Conservation (phyloP, 106 monocot genomes). For the Cymbidium sinense region DNA sequence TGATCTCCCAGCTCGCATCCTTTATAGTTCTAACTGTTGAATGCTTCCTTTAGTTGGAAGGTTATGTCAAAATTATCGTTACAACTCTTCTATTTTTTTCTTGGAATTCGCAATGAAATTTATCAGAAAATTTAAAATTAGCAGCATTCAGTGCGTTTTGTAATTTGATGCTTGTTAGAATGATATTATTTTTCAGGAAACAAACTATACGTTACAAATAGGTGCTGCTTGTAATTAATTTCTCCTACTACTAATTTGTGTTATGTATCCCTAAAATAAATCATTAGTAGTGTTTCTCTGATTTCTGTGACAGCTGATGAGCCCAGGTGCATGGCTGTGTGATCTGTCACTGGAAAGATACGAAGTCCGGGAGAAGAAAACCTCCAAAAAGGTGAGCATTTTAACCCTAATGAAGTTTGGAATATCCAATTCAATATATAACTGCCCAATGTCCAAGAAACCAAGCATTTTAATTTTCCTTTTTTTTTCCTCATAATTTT, state of each 20-base stretch:
- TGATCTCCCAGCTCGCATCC: neutral
- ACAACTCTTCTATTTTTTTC: neutral
- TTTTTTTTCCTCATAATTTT: neutral
- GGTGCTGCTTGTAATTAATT: neutral
- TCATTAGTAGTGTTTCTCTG: neutral
- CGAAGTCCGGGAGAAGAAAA: constrained; percentile 82
- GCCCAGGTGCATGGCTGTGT: constrained; percentile 71
- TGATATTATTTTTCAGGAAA: neutral
- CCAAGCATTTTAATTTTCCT: neutral
- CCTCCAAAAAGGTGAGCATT: constrained; percentile 52
- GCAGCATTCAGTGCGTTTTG: neutral
- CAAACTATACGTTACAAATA: neutral
- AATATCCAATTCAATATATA: neutral
- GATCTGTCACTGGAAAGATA: constrained; percentile 70
- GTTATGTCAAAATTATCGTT: neutral
- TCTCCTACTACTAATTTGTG: neutral
- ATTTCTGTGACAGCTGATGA: constrained; percentile 38
- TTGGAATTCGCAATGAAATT: neutral
- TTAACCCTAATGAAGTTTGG: neutral
- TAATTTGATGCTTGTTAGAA: neutral
- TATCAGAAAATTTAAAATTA: neutral
- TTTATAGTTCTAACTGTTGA: neutral
- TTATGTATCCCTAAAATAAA: neutral
- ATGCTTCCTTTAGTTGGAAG: neutral
- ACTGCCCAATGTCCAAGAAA: no score